A percentile compares a stretch with the other conserved stretches of the same genome.
Conservation (phyloP, 2,329 filamentous ascomycete genomes). For the Colletotrichum euphorbiae region DNA sequence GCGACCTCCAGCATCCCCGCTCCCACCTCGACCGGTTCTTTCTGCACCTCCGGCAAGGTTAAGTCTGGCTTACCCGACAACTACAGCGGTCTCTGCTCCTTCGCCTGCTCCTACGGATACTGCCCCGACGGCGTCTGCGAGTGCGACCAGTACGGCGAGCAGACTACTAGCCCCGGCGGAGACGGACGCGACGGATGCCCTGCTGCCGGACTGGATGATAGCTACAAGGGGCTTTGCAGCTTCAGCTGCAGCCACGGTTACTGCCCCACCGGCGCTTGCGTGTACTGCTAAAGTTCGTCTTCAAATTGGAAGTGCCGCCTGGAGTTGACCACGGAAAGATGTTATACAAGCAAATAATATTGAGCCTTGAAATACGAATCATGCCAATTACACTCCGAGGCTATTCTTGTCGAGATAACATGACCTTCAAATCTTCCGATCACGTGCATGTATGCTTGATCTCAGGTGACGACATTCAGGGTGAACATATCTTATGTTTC, state of each 20-base stretch:
- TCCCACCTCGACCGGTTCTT: constrained; percentile 30
- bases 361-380: too few relatives aligned
- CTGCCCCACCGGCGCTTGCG: constrained; percentile 52
- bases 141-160: constrained; percentile 48
- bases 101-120: constrained; percentile 48
- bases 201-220: constrained; percentile 46
- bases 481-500: too few relatives aligned
- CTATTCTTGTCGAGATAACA: too few relatives aligned
- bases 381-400: too few relatives aligned
- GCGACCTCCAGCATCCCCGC: constrained; percentile 25
- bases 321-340: not conserved
- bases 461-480: too few relatives aligned
- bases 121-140: constrained; percentile 50
- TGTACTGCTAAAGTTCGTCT: constrained; percentile 32
- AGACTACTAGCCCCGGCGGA: constrained; percentile 38
- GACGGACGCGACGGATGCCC: constrained; percentile 50
- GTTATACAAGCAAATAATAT: too few relatives aligned
- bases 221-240: constrained; percentile 58
- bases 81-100: constrained; percentile 51
- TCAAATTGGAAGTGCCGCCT: too few relatives aligned
- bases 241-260: constrained; percentile 60
- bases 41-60: constrained; percentile 46
- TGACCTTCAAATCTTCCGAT: too few relatives aligned
- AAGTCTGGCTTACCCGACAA: constrained; percentile 45
- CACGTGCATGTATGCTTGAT: too few relatives aligned